These are phyloP conservation scores for Leccinum longicurvipes DNA, from an alignment of 768 basidiomycete genomes.

Conservation along the genomic window DNA sequence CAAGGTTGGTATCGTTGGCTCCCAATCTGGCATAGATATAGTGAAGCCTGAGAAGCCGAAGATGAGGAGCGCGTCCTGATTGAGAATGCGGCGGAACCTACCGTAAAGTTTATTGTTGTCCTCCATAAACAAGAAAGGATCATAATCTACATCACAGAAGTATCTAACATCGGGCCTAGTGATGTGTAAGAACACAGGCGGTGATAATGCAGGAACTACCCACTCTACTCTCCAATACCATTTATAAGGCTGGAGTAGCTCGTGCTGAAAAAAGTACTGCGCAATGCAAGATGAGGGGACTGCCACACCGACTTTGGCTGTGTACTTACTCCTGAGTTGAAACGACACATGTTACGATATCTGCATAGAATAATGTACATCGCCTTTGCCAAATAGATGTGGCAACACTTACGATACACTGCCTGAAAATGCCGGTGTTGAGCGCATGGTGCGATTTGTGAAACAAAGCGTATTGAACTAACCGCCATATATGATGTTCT, in stretches of 20 bases:
- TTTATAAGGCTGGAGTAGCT: slow-evolving; percentile 48
- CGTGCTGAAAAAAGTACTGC: slow-evolving; percentile 56
- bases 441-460: neutral
- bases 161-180: slow-evolving; percentile 48
- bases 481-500: slow-evolving; percentile 52
- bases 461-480: slow-evolving; percentile 14
- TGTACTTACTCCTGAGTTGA: slow-evolving; percentile 58
- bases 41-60: slow-evolving; percentile 46
- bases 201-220: slow-evolving; percentile 12
- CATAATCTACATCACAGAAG: slow-evolving; percentile 49
- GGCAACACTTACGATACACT: slow-evolving; percentile 40
- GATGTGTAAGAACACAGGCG: neutral
- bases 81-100: slow-evolving; percentile 5
- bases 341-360: slow-evolving; percentile 81
- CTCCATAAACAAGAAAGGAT: slow-evolving; percentile 57
- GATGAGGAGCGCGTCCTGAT: neutral
- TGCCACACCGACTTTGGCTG: neutral
- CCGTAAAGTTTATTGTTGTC: slow-evolving; percentile 53
- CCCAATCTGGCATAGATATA: slow-evolving; percentile 61
- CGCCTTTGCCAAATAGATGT: neutral
- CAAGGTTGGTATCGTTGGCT: slow-evolving; percentile 58
- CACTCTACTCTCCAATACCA: slow-evolving; percentile 66
- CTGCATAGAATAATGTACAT: slow-evolving; percentile 16
- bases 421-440: slow-evolving; percentile 24
- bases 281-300: slow-evolving; percentile 6